Evolutionary conservation across 208 protist genomes (phyloP).

Genomic region (Wallacemonas sp.): DNA sequence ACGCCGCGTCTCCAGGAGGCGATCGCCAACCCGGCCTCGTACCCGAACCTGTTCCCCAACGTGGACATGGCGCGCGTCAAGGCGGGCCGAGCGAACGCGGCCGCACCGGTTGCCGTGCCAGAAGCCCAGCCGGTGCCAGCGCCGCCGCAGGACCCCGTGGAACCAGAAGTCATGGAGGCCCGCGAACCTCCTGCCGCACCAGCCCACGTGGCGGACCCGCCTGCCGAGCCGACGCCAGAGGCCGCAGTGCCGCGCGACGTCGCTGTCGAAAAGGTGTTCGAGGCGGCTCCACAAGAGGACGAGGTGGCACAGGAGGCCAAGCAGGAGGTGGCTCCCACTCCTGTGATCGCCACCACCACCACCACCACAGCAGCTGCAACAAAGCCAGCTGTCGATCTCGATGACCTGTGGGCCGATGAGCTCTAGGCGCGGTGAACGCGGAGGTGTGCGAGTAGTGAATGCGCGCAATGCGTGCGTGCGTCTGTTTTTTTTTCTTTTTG

Average conservation of each 20-base stretch:
- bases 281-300: too few relatives aligned
- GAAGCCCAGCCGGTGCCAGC: too few relatives aligned
- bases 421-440: not conserved
- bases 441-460: not conserved
- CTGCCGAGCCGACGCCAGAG: too few relatives aligned
- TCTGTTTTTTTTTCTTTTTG: not conserved
- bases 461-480: not conserved
- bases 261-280: too few relatives aligned
- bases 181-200: too few relatives aligned
- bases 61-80: slow-evolving; percentile 17
- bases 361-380: not conserved
- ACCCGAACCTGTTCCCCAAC: slow-evolving; percentile 96
- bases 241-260: too few relatives aligned
- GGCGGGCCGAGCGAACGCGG: not conserved
- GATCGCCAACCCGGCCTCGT: slow-evolving; percentile 92
- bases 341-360: too few relatives aligned
- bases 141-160: too few relatives aligned
- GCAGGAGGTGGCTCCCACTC: too few relatives aligned
- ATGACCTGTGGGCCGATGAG: slow-evolving; percentile 10
- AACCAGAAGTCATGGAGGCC: too few relatives aligned
- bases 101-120: slow-evolving; percentile 10
- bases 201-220: too few relatives aligned
- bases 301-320: too few relatives aligned
- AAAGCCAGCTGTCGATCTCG: slow-evolving; percentile 16
- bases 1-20: slow-evolving; percentile 82